Evolutionary conservation across 176 grass and related monocot genomes (phyloP).

Genomic region (Aechmea fasciata): DNA sequence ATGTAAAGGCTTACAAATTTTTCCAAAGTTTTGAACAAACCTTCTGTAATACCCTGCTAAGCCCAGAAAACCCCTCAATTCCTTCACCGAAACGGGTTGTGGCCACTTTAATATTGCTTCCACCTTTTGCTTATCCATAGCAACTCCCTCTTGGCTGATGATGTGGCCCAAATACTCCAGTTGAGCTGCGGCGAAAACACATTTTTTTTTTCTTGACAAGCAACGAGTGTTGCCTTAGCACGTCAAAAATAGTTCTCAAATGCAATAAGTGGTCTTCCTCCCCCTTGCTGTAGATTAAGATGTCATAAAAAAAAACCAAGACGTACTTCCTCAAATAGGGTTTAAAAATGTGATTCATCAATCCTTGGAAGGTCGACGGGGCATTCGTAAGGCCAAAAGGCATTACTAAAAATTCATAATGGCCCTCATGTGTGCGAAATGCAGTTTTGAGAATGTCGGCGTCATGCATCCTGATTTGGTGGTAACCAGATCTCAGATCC

Average conservation of each 20-base stretch:
- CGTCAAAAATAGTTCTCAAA: neutral
- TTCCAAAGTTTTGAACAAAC: too few species aligned
- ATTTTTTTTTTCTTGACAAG: neutral
- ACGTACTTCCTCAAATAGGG: neutral
- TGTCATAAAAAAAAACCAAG: neutral
- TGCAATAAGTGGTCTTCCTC: neutral
- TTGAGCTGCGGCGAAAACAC: neutral
- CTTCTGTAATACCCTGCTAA: neutral
- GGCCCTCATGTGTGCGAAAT: neutral
- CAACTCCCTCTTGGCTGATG: neutral
- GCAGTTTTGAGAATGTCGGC: neutral
- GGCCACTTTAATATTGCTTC: neutral
- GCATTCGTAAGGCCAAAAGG: neutral
- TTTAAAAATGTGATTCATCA: neutral
- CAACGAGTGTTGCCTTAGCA: neutral
- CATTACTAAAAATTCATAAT: neutral
- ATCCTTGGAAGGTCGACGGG: neutral
- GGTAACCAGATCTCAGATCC: neutral
- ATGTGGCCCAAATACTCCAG: slow-evolving; percentile 8
- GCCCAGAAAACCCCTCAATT: neutral
- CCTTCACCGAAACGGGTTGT: neutral
- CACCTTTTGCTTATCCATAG: neutral
- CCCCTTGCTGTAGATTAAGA: neutral
- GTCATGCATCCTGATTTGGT: neutral
- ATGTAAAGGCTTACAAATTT: too few species aligned